These are phyloP conservation scores for Betula pendula DNA, from an alignment of 306 rosid species.

Conservation along the genomic window DNA sequence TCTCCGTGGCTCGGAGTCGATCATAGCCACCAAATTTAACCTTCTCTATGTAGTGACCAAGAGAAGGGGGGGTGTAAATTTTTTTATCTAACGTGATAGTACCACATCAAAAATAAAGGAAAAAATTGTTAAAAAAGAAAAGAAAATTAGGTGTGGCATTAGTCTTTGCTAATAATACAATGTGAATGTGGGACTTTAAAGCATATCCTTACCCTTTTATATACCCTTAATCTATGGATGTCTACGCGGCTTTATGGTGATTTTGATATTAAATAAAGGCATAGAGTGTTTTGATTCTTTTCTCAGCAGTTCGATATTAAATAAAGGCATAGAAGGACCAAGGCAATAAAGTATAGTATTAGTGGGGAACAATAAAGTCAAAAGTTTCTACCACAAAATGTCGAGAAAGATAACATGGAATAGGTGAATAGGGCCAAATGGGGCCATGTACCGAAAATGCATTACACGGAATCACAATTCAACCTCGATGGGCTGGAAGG, in stretches of 20 bases:
- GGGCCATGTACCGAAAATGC: neutral
- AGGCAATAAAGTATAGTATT: neutral
- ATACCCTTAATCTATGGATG: neutral
- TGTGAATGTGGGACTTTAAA: conserved; percentile 11
- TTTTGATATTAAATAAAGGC: neutral
- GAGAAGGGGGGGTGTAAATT: no score
- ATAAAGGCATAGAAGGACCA: neutral
- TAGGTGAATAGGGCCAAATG: neutral
- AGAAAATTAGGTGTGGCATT: no score
- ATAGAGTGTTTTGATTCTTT: neutral
- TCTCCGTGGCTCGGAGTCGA: no score
- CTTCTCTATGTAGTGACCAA: no score
- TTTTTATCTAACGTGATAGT: no score
- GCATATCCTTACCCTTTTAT: neutral
- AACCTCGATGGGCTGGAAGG: neutral
- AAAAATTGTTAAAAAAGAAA: no score
- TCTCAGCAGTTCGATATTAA: no score
- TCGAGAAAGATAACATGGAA: neutral
- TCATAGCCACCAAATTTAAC: no score
- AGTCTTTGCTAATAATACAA: neutral
- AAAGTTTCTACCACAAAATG: neutral
- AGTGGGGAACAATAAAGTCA: conserved; percentile 7
- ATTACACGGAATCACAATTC: neutral
- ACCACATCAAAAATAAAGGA: no score
- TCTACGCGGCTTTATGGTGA: neutral